A percentile compares a stretch with the other conserved stretches of the same genome.
phyloP scores from a whole-genome alignment of 2,329 filamentous ascomycete species.

The Amphichorda felina region DNA sequence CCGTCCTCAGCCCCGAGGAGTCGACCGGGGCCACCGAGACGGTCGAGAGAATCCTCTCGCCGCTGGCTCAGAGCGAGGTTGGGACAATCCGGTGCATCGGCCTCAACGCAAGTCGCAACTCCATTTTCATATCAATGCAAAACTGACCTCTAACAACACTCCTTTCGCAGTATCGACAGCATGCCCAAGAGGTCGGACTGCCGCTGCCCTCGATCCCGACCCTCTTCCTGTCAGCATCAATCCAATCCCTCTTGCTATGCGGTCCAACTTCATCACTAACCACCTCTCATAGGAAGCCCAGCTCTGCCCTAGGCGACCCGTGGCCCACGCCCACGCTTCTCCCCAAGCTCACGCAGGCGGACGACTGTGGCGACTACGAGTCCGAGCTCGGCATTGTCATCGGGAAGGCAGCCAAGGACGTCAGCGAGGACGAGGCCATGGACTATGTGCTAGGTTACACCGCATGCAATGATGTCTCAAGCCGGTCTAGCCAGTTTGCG shows the following conservation, averaged over 20 bases:
- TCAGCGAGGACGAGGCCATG: constrained; percentile 41
- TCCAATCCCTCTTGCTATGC: too few species aligned
- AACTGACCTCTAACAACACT: constrained; percentile 1
- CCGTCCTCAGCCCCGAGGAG: constrained; percentile 40
- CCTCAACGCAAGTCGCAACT: constrained; percentile 30
- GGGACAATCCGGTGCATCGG: constrained; percentile 48
- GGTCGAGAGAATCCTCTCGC: constrained; percentile 35
- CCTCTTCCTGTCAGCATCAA: constrained; percentile 36
- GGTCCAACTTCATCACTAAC: too few species aligned
- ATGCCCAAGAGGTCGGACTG: constrained; percentile 36
- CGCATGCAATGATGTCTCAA: constrained; percentile 50
- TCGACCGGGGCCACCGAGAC: constrained; percentile 32
- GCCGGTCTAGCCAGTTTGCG: constrained; percentile 40
- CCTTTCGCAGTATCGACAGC: constrained; percentile 17
- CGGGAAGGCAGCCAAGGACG: constrained; percentile 36
- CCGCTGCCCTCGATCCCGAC: constrained; percentile 40
- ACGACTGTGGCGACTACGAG: constrained; percentile 46
- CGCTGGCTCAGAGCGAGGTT: constrained; percentile 21
- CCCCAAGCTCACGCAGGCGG: constrained; percentile 32
- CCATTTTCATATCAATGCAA: constrained; percentile 10
- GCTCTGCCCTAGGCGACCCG: constrained; percentile 39
- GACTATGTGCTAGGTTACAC: constrained; percentile 54
- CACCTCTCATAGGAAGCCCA: constrained; percentile 34
- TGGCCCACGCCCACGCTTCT: constrained; percentile 38
- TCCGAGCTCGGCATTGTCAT: constrained; percentile 47